Evolutionary conservation across 2,329 filamentous ascomycete genomes (phyloP).

Genomic region (Fusarium buharicum): DNA sequence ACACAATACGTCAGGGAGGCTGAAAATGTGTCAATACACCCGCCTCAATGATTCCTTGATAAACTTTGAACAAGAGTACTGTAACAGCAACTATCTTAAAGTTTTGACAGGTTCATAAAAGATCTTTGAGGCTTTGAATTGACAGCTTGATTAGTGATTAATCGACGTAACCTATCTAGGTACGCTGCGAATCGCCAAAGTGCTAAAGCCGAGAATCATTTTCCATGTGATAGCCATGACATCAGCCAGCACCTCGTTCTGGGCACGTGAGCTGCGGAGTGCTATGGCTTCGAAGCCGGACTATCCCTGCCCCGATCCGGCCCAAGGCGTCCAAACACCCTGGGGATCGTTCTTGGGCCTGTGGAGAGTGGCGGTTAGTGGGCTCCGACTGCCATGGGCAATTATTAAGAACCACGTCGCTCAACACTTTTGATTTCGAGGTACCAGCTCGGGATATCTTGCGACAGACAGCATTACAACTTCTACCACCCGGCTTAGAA

Average conservation of each 20-base stretch:
- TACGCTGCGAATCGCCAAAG: too few relatives aligned
- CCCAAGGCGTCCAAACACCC: background rate
- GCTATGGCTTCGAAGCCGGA: conserved; percentile 4
- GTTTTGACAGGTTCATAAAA: background rate
- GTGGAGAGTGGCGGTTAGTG: conserved; percentile 40
- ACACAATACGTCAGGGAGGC: conserved; percentile 35
- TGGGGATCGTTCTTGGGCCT: conserved; percentile 3
- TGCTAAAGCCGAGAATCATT: conserved; percentile 16
- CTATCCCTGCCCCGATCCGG: conserved; percentile 22
- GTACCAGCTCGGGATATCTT: conserved; percentile 3
- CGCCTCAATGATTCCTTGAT: background rate
- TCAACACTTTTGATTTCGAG: conserved; percentile 34
- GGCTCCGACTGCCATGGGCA: conserved; percentile 26
- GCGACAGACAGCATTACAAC: conserved; percentile 5
- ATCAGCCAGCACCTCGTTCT: conserved; percentile 28
- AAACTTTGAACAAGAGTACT: conserved; percentile 11
- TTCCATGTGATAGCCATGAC: conserved; percentile 41
- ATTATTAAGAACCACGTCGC: conserved; percentile 43
- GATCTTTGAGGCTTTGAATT: background rate
- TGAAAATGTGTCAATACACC: conserved; percentile 4
- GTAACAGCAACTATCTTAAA: too few relatives aligned
- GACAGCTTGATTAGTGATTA: background rate
- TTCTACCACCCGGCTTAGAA: background rate
- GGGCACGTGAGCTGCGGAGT: conserved; percentile 35
- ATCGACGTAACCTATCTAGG: background rate